Conservation (phyloP, 176 grass and related monocot genomes). For the Triticum timopheevii region DNA sequence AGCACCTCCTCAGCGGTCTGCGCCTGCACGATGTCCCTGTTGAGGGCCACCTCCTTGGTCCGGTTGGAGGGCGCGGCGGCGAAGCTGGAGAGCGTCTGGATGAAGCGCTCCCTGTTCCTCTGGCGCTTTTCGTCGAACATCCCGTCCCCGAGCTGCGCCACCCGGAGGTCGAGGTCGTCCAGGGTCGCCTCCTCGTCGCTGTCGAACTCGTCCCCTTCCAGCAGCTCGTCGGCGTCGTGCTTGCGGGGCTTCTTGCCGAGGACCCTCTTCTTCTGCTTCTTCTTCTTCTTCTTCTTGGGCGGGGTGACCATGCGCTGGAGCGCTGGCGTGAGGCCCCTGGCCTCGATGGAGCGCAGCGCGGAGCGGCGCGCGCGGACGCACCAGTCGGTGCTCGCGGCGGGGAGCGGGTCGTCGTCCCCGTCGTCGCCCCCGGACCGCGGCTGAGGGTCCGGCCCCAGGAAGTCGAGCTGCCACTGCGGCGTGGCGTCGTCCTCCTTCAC, state of each 20-base stretch:
- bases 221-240: not conserved
- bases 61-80: slow-evolving; percentile 67
- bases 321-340: slow-evolving; percentile 49
- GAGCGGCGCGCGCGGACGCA: slow-evolving; percentile 73
- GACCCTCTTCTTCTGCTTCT: slow-evolving; percentile 32
- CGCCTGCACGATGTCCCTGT: slow-evolving; percentile 71
- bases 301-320: slow-evolving; percentile 61
- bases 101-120: slow-evolving; percentile 61
- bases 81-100: slow-evolving; percentile 74
- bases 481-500: slow-evolving; percentile 1
- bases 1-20: slow-evolving; percentile 79
- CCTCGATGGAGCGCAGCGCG: slow-evolving; percentile 75
- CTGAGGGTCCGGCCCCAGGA: slow-evolving; percentile 20
- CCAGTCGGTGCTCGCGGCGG: slow-evolving; percentile 65
- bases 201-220: slow-evolving; percentile 20
- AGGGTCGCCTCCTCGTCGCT: slow-evolving; percentile 35
- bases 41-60: slow-evolving; percentile 77
- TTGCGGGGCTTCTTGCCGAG: slow-evolving; percentile 22
- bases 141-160: slow-evolving; percentile 60
- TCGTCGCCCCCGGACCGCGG: slow-evolving; percentile 1
- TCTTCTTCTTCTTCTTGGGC: slow-evolving; percentile 84
- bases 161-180: slow-evolving; percentile 47
- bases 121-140: slow-evolving; percentile 78
- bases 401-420: slow-evolving; percentile 26
- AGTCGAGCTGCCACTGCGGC: slow-evolving; percentile 53